Conservation (phyloP, 2,329 filamentous ascomycete genomes). For the Sphaceloma murrayae region DNA sequence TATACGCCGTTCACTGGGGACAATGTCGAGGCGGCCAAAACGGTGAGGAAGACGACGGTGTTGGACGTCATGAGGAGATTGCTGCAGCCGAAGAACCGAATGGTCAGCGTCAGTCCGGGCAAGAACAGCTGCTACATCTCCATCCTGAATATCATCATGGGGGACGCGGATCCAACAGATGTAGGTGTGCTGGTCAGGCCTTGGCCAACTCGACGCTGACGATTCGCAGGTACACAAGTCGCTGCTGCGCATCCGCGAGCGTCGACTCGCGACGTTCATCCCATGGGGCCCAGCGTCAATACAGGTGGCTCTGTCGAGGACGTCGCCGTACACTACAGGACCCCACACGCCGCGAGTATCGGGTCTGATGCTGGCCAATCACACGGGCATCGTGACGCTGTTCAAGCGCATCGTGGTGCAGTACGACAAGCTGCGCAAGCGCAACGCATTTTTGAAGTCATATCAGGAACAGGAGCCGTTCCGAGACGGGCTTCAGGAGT, state of each 20-base stretch:
- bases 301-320: slow-evolving; percentile 91
- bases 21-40: slow-evolving; percentile 93
- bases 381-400: slow-evolving; percentile 92
- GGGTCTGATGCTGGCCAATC: slow-evolving; percentile 94
- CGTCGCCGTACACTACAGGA: slow-evolving; percentile 89
- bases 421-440: slow-evolving; percentile 89
- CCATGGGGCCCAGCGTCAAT: slow-evolving; percentile 98
- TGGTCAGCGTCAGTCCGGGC: slow-evolving; percentile 91
- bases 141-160: slow-evolving; percentile 97
- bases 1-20: slow-evolving; percentile 97
- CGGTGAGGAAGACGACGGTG: slow-evolving; percentile 94
- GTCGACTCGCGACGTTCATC: slow-evolving; percentile 88
- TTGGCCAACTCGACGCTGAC: neutral
- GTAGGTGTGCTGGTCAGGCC: slow-evolving; percentile 38
- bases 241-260: slow-evolving; percentile 86
- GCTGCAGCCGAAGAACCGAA: slow-evolving; percentile 95
- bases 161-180: slow-evolving; percentile 94
- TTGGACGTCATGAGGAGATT: slow-evolving; percentile 94
- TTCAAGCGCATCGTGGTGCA: slow-evolving; percentile 90
- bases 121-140: slow-evolving; percentile 99
- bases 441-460: slow-evolving; percentile 89
- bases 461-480: slow-evolving; percentile 97
- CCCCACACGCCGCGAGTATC: slow-evolving; percentile 85
- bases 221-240: slow-evolving; percentile 72
- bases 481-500: slow-evolving; percentile 81